Conservation (phyloP, 2,329 filamentous ascomycete species). For the Stylonectria norvegica region DNA sequence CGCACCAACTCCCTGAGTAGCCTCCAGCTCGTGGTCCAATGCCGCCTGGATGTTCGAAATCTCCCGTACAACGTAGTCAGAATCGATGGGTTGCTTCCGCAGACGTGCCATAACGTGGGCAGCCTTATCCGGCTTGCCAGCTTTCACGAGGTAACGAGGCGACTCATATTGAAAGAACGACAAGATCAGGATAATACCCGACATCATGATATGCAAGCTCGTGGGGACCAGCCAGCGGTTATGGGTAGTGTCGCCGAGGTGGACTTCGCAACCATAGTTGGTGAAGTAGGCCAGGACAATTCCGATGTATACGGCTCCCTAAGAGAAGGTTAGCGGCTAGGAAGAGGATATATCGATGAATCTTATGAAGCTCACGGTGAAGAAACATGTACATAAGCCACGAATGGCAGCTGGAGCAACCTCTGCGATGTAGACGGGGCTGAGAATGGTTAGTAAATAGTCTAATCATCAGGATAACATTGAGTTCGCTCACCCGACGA, state of each 20-base stretch:
- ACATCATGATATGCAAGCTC: slow-evolving; percentile 74
- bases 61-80: slow-evolving; percentile 61
- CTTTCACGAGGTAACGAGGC: slow-evolving; percentile 67
- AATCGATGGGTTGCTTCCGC: slow-evolving; percentile 55
- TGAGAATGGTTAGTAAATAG: slow-evolving; percentile 7
- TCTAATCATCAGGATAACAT: background rate
- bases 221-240: slow-evolving; percentile 65
- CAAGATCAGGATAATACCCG: slow-evolving; percentile 65
- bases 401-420: slow-evolving; percentile 66
- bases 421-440: slow-evolving; percentile 69
- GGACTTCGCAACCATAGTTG: slow-evolving; percentile 57
- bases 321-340: background rate
- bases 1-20: slow-evolving; percentile 62
- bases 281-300: slow-evolving; percentile 79
- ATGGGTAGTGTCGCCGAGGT: slow-evolving; percentile 45
- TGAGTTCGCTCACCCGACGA: slow-evolving; percentile 46
- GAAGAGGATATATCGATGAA: background rate
- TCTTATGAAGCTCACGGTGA: slow-evolving; percentile 30
- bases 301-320: slow-evolving; percentile 63
- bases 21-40: slow-evolving; percentile 68
- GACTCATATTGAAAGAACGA: slow-evolving; percentile 69
- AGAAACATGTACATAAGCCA: slow-evolving; percentile 65
- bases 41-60: slow-evolving; percentile 62
- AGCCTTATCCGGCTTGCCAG: slow-evolving; percentile 57
- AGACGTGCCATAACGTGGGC: slow-evolving; percentile 53